Evolutionary conservation across 2,329 filamentous ascomycete species (phyloP).

Genomic region (Fusarium guadeloupense): DNA sequence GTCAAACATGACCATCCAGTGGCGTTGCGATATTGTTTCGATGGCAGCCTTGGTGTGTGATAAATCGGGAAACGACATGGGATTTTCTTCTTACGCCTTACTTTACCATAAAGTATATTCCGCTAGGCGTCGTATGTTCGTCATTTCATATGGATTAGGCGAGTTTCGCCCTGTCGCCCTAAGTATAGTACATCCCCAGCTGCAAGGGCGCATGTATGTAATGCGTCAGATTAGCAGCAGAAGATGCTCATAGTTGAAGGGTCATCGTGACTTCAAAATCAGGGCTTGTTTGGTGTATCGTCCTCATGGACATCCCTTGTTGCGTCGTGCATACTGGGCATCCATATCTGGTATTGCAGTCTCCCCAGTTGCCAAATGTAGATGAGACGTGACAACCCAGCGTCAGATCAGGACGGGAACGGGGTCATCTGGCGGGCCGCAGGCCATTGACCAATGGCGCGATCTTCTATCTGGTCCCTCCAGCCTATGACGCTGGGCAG

Average conservation of each 20-base stretch:
- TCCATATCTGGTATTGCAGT: slow-evolving; percentile 22
- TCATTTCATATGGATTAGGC: slow-evolving; percentile 27
- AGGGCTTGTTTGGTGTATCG: slow-evolving; percentile 11
- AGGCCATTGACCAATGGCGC: slow-evolving; percentile 32
- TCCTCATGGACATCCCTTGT: slow-evolving; percentile 26
- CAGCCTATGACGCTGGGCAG: slow-evolving; percentile 19
- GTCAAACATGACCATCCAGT: slow-evolving; percentile 28
- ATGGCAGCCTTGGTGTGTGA: slow-evolving; percentile 14
- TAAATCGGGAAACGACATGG: slow-evolving; percentile 23
- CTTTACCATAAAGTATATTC: slow-evolving; percentile 2
- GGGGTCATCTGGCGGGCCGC: slow-evolving; percentile 16
- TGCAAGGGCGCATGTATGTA: background rate
- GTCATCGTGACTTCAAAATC: slow-evolving; percentile 26
- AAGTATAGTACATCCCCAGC: background rate
- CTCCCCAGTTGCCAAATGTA: slow-evolving; percentile 31
- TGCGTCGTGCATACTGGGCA: slow-evolving; percentile 15
- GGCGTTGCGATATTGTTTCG: slow-evolving; percentile 27
- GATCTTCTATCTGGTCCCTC: slow-evolving; percentile 10
- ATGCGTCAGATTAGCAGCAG: slow-evolving; percentile 11
- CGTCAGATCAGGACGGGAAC: slow-evolving; percentile 23
- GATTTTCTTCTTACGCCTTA: slow-evolving; percentile 29
- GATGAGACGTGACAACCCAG: slow-evolving; percentile 33
- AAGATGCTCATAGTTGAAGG: slow-evolving; percentile 4
- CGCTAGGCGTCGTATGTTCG: slow-evolving; percentile 13
- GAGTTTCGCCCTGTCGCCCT: slow-evolving; percentile 20